Conservation (phyloP, 163 green algal species). For the Scenedesmus sp. region DNA sequence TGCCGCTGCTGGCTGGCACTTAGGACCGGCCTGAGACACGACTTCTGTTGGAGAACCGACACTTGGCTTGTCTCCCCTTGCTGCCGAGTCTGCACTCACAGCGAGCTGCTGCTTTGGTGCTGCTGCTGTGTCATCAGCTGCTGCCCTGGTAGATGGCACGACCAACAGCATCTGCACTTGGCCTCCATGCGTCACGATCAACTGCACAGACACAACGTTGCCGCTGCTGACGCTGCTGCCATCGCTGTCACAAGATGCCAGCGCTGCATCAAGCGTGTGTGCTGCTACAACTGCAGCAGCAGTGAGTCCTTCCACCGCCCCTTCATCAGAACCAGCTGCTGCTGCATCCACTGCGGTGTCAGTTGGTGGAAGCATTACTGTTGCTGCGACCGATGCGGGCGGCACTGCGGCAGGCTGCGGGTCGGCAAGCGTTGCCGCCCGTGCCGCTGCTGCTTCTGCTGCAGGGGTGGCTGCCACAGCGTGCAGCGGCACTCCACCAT, state of each 20-base stretch:
- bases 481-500: neutral
- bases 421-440: neutral
- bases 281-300: neutral
- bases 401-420: neutral
- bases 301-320: neutral
- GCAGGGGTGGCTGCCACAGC: neutral
- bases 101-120: neutral
- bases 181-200: neutral
- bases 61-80: neutral
- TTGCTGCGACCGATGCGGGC: slow-evolving; percentile 9
- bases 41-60: neutral
- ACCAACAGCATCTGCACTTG: neutral
- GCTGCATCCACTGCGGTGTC: neutral
- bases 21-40: neutral
- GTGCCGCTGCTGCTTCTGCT: slow-evolving; percentile 4
- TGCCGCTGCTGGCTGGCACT: neutral
- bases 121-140: neutral
- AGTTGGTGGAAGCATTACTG: neutral
- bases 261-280: neutral
- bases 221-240: neutral
- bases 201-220: neutral
- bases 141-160: neutral
- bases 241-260: neutral
- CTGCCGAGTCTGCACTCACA: neutral
- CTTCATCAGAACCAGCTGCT: no score